These are phyloP conservation scores for Imleria badia DNA, from an alignment of 768 basidiomycete genomes.

Conservation along the genomic window DNA sequence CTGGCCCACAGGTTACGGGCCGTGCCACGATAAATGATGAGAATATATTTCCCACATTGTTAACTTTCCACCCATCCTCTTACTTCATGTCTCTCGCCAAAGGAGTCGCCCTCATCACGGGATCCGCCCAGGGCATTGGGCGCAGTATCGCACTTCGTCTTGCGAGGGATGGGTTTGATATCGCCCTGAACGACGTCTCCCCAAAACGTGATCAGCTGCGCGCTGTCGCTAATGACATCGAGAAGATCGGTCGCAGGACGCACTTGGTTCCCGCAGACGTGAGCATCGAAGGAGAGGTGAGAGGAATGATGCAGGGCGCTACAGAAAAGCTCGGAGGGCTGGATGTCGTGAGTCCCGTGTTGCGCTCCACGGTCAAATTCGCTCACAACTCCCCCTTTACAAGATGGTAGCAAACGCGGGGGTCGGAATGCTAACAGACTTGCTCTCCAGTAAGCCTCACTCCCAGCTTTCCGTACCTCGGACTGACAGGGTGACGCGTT, in stretches of 20 bases:
- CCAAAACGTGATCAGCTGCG: slow-evolving; percentile 29
- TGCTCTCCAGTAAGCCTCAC: slow-evolving; percentile 7
- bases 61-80: not conserved
- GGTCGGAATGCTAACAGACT: not conserved
- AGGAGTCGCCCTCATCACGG: slow-evolving; percentile 38
- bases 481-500: not conserved
- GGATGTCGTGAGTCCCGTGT: slow-evolving; percentile 41
- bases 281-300: slow-evolving; percentile 41
- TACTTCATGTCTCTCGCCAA: slow-evolving; percentile 20
- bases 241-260: slow-evolving; percentile 27
- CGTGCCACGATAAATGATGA: not conserved
- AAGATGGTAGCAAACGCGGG: slow-evolving; percentile 34
- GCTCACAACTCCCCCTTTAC: not conserved
- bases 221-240: slow-evolving; percentile 29
- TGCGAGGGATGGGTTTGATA: slow-evolving; percentile 34
- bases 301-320: slow-evolving; percentile 35
- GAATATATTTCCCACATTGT: too few species aligned
- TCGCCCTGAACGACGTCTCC: slow-evolving; percentile 33
- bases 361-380: not conserved
- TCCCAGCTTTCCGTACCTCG: not conserved
- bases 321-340: slow-evolving; percentile 39
- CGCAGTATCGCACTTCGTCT: slow-evolving; percentile 34
- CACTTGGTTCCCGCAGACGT: slow-evolving; percentile 40
- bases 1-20: not conserved
- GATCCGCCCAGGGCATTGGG: slow-evolving; percentile 31